These are phyloP conservation scores for Hortiboletus flavorubellus DNA, from an alignment of 768 basidiomycete species.

Conservation along the genomic window DNA sequence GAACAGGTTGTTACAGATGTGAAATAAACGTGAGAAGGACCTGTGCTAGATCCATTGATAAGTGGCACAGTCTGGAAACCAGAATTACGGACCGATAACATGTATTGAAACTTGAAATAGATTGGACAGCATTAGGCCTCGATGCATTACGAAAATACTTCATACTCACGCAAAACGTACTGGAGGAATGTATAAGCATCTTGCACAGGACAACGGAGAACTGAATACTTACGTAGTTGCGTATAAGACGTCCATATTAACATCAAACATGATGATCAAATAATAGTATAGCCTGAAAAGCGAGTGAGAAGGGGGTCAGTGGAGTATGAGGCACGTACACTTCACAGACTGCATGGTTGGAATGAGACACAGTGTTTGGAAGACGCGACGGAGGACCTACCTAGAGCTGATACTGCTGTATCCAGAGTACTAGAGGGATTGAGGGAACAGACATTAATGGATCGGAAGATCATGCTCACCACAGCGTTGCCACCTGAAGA, in stretches of 20 bases:
- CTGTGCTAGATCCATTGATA: slow-evolving; percentile 4
- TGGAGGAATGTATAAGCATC: slow-evolving; percentile 8
- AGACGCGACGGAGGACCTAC: slow-evolving; percentile 10
- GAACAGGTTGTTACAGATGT: slow-evolving; percentile 17
- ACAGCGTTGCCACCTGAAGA: slow-evolving; percentile 20
- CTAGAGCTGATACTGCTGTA: slow-evolving; percentile 23
- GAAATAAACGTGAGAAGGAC: slow-evolving; percentile 25
- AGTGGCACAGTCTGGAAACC: neutral
- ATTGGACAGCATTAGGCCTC: neutral
- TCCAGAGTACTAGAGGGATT: slow-evolving; percentile 18
- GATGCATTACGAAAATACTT: neutral
- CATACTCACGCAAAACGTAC: slow-evolving; percentile 31
- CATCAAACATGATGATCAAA: slow-evolving; percentile 25
- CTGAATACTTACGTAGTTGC: slow-evolving; percentile 24
- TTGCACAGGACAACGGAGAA: too few relatives aligned
- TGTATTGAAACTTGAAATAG: slow-evolving; percentile 20
- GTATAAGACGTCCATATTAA: slow-evolving; percentile 20
- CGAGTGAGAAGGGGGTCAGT: slow-evolving; percentile 5
- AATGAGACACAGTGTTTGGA: slow-evolving; percentile 4
- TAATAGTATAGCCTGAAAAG: slow-evolving; percentile 28
- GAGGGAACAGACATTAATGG: neutral
- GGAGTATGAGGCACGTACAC: slow-evolving; percentile 15
- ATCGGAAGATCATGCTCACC: slow-evolving; percentile 9
- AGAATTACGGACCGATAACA: slow-evolving; percentile 21
- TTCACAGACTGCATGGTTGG: slow-evolving; percentile 21